phyloP scores from a whole-genome alignment of 345 rosid genomes.

The Angophora floribunda region DNA sequence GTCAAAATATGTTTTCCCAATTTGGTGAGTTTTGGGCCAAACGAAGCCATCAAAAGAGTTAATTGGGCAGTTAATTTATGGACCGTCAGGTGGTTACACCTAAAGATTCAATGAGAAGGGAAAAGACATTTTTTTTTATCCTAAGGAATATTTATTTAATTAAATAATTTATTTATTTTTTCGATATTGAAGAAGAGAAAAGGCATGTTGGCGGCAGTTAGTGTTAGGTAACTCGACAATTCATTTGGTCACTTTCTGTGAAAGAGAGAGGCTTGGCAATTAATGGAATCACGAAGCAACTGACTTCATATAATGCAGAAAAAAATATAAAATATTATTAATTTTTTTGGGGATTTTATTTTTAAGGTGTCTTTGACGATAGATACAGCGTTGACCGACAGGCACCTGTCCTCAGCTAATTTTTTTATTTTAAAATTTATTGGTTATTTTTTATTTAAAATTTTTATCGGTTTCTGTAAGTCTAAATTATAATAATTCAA shows the following conservation, averaged over 20 bases:
- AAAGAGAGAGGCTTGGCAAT: neutral
- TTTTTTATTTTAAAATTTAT: neutral
- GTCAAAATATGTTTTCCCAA: neutral
- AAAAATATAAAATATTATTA: neutral
- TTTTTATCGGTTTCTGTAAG: neutral
- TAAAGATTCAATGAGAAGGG: neutral
- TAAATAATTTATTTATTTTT: neutral
- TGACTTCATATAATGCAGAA: neutral
- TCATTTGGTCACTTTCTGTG: neutral
- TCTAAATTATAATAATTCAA: neutral
- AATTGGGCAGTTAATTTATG: neutral
- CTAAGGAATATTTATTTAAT: neutral
- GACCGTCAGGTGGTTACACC: neutral
- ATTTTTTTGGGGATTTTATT: neutral
- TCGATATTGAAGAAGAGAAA: neutral
- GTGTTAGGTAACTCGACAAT: neutral
- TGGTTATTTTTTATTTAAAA: neutral
- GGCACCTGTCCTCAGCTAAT: neutral
- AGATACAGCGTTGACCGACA: neutral
- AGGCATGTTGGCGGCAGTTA: neutral
- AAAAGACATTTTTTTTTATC: neutral
- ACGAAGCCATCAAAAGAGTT: neutral
- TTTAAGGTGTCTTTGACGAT: neutral
- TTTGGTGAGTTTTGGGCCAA: neutral
- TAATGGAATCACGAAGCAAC: neutral